Base-by-base conservation (phyloP, 495 filamentous ascomycete species). In the Penicillium coffeae region DNA sequence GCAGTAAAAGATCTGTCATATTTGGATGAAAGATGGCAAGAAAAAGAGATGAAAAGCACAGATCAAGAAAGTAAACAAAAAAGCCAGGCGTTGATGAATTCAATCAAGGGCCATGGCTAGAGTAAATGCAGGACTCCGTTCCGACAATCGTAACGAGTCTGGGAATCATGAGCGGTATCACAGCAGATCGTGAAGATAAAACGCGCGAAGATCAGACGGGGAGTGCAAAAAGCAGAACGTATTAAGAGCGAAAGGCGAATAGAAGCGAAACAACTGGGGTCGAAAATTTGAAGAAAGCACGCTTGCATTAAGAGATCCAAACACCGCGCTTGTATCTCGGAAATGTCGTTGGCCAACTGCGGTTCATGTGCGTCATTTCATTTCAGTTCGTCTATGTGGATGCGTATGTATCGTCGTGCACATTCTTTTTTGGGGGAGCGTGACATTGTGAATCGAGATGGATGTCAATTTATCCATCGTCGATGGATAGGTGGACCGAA, bases 371-470 rank as follows among this genome's bases (percentile, higher is more conserved):
- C 58, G 55, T 64, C 56, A 45, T 55, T 58, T 64, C 60, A 54
- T 64, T 51, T 58, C 55, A 50, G 60, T 55, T 64, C 58, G 55
- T 64, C 60, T 62, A 62, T 64, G 53, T 45, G 47, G 40, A 53
- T 39, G 60, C 57, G 49, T 63, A 50, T 63, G 51, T 58, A 63
- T 61, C 47, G 48, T 62, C 54, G 42, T 55, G 59, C 56, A 54
- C 54, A 55, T 58, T 60, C 51, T 56, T 51, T 46, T 59, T 59
- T 55, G 21, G 56, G 43, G 50, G 39, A 38, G 38, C 47, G 48
- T 50, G 39, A 45, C 15, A 49, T 50, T 39, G 20, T 44, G 42
- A 15, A 32, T n/a, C n/a, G n/a, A n/a, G n/a, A 40, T 30, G 54
- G 42, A 41, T 33, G 38, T 48, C 36, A 20, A 41, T 52, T 51